These are phyloP conservation scores for Polyporus tsugae DNA, from an alignment of 1,284 basidiomycete species.

Conservation along the genomic window DNA sequence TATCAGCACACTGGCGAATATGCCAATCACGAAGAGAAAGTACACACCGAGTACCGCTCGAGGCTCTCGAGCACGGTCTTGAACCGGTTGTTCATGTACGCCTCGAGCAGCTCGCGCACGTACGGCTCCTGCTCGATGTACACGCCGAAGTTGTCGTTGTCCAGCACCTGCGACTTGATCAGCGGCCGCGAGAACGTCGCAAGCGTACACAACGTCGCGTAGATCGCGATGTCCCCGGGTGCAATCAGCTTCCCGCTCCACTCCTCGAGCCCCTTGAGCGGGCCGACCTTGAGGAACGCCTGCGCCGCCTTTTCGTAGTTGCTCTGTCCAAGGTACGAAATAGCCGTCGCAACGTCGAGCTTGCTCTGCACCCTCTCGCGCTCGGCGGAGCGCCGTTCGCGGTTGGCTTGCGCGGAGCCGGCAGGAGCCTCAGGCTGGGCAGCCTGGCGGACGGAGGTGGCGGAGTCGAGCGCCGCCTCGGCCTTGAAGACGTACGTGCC, in stretches of 20 bases:
- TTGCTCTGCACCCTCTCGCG: conserved; percentile 76
- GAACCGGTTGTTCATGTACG: conserved; percentile 86
- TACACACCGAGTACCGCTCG: conserved; percentile 72
- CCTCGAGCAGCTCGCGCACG: conserved; percentile 81
- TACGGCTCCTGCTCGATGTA: conserved; percentile 90
- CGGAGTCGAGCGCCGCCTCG: conserved; percentile 82
- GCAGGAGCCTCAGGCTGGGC: conserved; percentile 34
- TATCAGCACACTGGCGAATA: background rate
- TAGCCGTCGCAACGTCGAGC: conserved; percentile 79
- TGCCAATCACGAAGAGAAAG: background rate
- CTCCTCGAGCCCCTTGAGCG: conserved; percentile 69
- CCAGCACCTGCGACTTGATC: conserved; percentile 76
- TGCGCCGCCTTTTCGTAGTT: conserved; percentile 81
- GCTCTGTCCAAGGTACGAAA: conserved; percentile 75
- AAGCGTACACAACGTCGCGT: conserved; percentile 82
- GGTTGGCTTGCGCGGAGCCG: conserved; percentile 41
- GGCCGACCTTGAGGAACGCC: conserved; percentile 72
- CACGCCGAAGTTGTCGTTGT: conserved; percentile 72
- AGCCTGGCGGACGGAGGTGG: conserved; percentile 37
- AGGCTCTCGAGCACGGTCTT: conserved; percentile 80
- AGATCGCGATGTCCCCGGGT: conserved; percentile 84
- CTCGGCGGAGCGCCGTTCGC: conserved; percentile 57
- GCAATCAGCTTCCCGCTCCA: conserved; percentile 82
- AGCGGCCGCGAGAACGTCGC: conserved; percentile 74
- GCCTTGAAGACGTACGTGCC: conserved; percentile 92